Evolutionary conservation across 495 filamentous ascomycete species (phyloP).

Genomic region (Letharia lupina): DNA sequence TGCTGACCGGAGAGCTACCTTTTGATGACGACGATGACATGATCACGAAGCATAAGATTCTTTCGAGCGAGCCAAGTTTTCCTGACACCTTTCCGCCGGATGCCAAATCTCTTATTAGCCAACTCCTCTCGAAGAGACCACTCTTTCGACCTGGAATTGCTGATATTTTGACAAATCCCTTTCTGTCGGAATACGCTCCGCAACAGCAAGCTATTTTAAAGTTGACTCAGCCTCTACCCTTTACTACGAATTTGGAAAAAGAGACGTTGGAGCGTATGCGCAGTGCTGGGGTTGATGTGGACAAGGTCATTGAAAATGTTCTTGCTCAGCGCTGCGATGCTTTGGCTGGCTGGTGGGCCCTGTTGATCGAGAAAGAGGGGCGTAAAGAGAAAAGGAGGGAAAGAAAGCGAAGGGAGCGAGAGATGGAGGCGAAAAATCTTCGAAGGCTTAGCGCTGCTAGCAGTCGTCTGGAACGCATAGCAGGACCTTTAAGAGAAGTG

Average conservation of each 20-base stretch:
- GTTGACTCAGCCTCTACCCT: constrained; percentile 71
- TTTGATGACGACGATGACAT: constrained; percentile 93
- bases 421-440: constrained; percentile 69
- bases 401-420: constrained; percentile 74
- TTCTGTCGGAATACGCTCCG: constrained; percentile 78
- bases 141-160: constrained; percentile 71
- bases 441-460: constrained; percentile 80
- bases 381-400: constrained; percentile 79
- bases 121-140: constrained; percentile 80
- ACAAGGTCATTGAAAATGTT: constrained; percentile 89
- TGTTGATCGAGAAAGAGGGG: constrained; percentile 92
- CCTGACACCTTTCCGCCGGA: constrained; percentile 71
- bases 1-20: constrained; percentile 85
- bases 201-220: constrained; percentile 88
- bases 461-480: constrained; percentile 70
- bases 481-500: constrained; percentile 62
- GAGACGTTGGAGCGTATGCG: constrained; percentile 89
- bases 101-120: constrained; percentile 63
- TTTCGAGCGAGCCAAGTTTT: constrained; percentile 74
- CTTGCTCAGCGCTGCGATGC: constrained; percentile 80
- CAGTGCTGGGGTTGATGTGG: constrained; percentile 88
- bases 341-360: constrained; percentile 91
- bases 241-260: constrained; percentile 82
- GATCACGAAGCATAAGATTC: constrained; percentile 74
- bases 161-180: constrained; percentile 85